These are phyloP conservation scores for Mortierella sp. DNA, from an alignment of 371 early-diverging fungal species.

Conservation along the genomic window DNA sequence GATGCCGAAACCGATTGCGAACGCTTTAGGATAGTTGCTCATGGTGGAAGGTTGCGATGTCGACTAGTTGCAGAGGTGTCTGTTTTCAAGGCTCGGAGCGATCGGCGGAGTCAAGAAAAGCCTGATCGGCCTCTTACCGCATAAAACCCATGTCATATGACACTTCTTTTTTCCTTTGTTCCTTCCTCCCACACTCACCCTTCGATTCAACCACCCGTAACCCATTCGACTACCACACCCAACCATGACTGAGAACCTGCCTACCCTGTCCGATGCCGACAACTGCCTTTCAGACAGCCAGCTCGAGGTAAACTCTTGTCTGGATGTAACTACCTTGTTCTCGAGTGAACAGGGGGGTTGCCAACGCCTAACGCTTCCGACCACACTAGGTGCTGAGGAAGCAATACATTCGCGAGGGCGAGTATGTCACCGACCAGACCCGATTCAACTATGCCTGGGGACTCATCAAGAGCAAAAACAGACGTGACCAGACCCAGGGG, in stretches of 20 bases:
- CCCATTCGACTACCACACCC: not conserved
- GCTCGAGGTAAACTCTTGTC: slow-evolving; percentile 37
- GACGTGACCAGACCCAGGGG: slow-evolving; percentile 78
- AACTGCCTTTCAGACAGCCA: slow-evolving; percentile 50
- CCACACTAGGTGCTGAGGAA: slow-evolving; percentile 69
- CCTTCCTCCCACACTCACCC: not conserved
- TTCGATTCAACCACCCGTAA: not conserved
- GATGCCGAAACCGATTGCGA: slow-evolving; percentile 52
- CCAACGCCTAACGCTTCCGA: not conserved
- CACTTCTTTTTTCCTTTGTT: not conserved
- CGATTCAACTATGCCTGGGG: slow-evolving; percentile 98
- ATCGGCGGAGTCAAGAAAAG: slow-evolving; percentile 6
- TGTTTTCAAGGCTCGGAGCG: too few species aligned
- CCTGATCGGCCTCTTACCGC: not conserved
- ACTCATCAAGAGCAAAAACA: slow-evolving; percentile 74
- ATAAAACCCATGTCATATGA: too few species aligned
- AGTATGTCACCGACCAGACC: slow-evolving; percentile 81
- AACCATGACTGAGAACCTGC: slow-evolving; percentile 48
- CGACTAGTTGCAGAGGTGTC: not conserved
- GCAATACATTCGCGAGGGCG: slow-evolving; percentile 78
- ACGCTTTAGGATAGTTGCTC: slow-evolving; percentile 52
- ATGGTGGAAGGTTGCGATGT: slow-evolving; percentile 10
- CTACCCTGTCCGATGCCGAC: slow-evolving; percentile 50
- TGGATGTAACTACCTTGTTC: not conserved
- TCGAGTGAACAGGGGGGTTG: too few species aligned